These are phyloP conservation scores for Trichosanthes cucumerina DNA, from an alignment of 306 rosid species.

Conservation along the genomic window DNA sequence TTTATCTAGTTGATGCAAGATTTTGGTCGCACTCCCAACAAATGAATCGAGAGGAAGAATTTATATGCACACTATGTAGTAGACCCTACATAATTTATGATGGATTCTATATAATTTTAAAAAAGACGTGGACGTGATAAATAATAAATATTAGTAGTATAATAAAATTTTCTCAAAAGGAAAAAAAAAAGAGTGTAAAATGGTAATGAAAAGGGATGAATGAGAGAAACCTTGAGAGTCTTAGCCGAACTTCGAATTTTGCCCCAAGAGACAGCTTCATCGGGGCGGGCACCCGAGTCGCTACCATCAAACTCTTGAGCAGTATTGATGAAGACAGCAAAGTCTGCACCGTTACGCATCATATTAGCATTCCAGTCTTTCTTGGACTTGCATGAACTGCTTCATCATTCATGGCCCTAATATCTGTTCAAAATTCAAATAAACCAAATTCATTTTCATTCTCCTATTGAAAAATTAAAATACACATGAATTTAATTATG, in stretches of 20 bases:
- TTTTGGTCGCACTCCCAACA: too few relatives aligned
- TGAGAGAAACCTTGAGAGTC: constrained; percentile 60
- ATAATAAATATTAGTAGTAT: too few relatives aligned
- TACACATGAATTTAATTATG: too few relatives aligned
- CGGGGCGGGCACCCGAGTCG: constrained; percentile 94
- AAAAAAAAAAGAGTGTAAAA: neutral
- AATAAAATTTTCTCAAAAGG: too few relatives aligned
- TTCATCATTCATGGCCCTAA: constrained; percentile 80
- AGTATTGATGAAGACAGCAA: constrained; percentile 78
- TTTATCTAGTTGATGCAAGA: too few relatives aligned
- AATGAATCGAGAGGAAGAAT: too few relatives aligned
- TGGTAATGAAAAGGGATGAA: neutral
- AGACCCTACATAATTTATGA: too few relatives aligned
- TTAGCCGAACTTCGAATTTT: constrained; percentile 75
- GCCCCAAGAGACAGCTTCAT: constrained; percentile 96
- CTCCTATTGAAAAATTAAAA: too few relatives aligned
- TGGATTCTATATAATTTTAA: too few relatives aligned
- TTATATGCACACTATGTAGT: too few relatives aligned
- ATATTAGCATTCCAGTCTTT: constrained; percentile 96
- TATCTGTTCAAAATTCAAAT: constrained; percentile 55
- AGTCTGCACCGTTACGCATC: constrained; percentile 97
- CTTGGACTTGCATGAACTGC: constrained; percentile 82
- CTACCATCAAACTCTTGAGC: constrained; percentile 96
- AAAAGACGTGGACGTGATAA: too few relatives aligned
- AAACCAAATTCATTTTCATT: constrained; percentile 10